Conservation (phyloP, 768 basidiomycete genomes). For the Suillus subluteus region DNA sequence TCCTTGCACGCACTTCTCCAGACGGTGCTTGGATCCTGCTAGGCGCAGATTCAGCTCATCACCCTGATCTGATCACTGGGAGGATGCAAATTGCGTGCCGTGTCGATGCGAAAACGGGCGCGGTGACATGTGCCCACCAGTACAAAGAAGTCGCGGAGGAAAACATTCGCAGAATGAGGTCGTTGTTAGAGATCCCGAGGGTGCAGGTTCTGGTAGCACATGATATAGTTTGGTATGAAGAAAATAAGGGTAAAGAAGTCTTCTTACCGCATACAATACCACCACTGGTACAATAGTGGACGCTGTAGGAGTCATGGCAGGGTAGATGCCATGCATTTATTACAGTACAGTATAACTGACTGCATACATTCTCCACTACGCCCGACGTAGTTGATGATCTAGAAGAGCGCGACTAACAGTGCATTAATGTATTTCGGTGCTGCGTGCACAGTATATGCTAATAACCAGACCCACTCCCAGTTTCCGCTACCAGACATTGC, state of each 20-base stretch:
- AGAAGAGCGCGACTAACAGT: neutral
- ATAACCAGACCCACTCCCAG: neutral
- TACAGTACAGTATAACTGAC: neutral
- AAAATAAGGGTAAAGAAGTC: conserved; percentile 43
- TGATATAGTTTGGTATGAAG: conserved; percentile 54
- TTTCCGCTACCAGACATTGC: neutral
- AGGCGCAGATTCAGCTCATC: conserved; percentile 57
- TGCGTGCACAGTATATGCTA: neutral
- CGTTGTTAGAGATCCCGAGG: conserved; percentile 39
- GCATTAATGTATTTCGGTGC: neutral
- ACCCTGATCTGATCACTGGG: conserved; percentile 49
- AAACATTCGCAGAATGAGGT: conserved; percentile 44
- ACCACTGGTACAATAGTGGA: neutral
- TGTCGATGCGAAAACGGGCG: conserved; percentile 18
- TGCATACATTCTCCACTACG: neutral
- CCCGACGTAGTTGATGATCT: neutral
- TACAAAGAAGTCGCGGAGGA: conserved; percentile 46
- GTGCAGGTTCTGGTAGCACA: conserved; percentile 57
- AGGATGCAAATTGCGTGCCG: conserved; percentile 39
- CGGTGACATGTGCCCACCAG: conserved; percentile 44
- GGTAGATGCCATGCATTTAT: neutral
- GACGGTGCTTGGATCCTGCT: conserved; percentile 56
- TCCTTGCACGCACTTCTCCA: conserved; percentile 53
- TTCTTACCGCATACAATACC: conserved; percentile 36
- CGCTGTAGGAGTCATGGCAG: neutral